Evolutionary conservation across 169 alveolate genomes (phyloP), one percentile per base, ranked within the genome.

Genomic region (Cryptosporidium meleagridis): DNA sequence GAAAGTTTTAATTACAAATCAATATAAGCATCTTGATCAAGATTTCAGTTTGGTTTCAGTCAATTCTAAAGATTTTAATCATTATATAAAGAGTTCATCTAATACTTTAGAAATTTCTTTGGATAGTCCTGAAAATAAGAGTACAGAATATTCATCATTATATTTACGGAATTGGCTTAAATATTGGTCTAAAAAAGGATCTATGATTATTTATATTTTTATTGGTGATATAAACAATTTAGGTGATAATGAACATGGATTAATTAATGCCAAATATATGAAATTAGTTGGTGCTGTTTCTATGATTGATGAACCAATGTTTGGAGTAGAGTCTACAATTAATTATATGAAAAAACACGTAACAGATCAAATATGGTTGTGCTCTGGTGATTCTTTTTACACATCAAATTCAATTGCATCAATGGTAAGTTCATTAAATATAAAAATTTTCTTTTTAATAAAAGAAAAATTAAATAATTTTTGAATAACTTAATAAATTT

Each of bases 361-460:
- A 26, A 80, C 80, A 8, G 45, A 80, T 12, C 61, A 62, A 44
- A 80, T 80, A 62, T 80, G 89, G 89, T 48, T 80, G 5, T 80
- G 89, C 26, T 62, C 89, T 7, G 89, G 89, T n/a, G 89, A 80
- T 29, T 80, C 89, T 8, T 62, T 44, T 35, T 80, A 65, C 41
- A 80, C 89, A 39, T 59, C 89, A 16, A 65, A 80, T 44, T 59
- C 89, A 8, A 48, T 80, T 10, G 89, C 89, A 5, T 80, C 68
- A 18, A 80, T 62, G 80, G 89, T 80, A 80, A 80, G 89, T 80
- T 80, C 41, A 65, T n/a, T 31, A 35, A n/a, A 39, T 70, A 39
- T 0, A 70, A 18, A 4, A 0, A 45, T 6, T 18, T 65, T n/a
- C n/a, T 10, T 16, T 5, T 65, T 23, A 18, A 35, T 2, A 35